Evolutionary conservation across 179 eudicot genomes (phyloP), one percentile per base, ranked within the genome.

Genomic region (Silene coronaria): DNA sequence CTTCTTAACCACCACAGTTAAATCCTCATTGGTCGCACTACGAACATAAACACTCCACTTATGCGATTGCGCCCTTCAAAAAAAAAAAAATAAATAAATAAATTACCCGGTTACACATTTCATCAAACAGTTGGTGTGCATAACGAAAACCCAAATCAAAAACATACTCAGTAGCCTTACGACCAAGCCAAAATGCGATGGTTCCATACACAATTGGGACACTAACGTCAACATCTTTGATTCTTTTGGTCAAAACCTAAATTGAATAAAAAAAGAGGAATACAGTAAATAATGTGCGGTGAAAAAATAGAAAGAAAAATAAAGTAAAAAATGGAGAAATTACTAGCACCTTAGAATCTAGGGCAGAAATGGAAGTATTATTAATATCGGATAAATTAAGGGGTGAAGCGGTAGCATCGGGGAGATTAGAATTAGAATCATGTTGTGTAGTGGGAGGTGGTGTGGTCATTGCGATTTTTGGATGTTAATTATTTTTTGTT

Each of bases 151-250:
- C 73, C 61, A 16, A 71, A 69, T 23, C 28, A 5, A 58, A 27
- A 42, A 86, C 97, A 84, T 88, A 93, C 97, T 91, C 97, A 2
- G 77, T 89, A 22, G 98, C 97, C 84, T 91, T 93, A 57, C 86
- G 84, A 67, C 98, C 98, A 27, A 93, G 98, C 98, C 98, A 93
- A 85, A 93, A 93, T 19, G 98, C 89, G 32, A 87, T 86, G 28
- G 91, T 88, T n/a, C 98, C 98, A 71, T 85, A 93, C 11, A 87
- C 98, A 66, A 93, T 86, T 42, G 98, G 98, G 58, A 88, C 91
- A 45, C 84, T 80, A 71, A 93, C 71, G 77, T 93, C 98, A 9
- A 82, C 81, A 74, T 89, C 97, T 79, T 88, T 88, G 65, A 87
- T 74, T 63, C 82, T 83, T 78, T 85, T 85, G 62, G 38, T 62